Evolutionary conservation across 1,284 basidiomycete species (phyloP).

Genomic region (Agaricales sp.): DNA sequence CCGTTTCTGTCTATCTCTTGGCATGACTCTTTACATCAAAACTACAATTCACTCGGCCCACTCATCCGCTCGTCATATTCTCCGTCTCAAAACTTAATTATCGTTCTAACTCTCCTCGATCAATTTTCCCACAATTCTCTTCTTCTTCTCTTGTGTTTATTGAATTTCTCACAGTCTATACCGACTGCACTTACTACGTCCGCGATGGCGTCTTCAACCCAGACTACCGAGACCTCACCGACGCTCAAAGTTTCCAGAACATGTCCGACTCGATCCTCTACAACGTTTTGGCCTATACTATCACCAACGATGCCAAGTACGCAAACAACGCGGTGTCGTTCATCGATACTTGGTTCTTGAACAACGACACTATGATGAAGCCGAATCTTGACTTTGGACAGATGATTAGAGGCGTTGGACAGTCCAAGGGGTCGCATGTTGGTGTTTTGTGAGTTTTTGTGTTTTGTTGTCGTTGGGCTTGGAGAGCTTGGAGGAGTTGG

Average conservation of each 20-base stretch:
- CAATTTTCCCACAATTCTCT: slow-evolving; percentile 4
- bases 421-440: slow-evolving; percentile 42
- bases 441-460: slow-evolving; percentile 39
- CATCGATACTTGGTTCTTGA: slow-evolving; percentile 51
- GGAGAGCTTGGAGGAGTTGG: too few relatives aligned
- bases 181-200: slow-evolving; percentile 41
- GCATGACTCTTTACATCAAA: background rate
- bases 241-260: slow-evolving; percentile 39
- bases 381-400: slow-evolving; percentile 63
- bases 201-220: slow-evolving; percentile 60
- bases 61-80: background rate
- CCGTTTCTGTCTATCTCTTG: background rate
- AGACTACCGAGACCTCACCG: slow-evolving; percentile 45
- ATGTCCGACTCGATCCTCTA: slow-evolving; percentile 53
- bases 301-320: slow-evolving; percentile 21
- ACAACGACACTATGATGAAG: slow-evolving; percentile 48
- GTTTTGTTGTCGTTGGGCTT: background rate
- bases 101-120: background rate
- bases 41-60: background rate
- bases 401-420: slow-evolving; percentile 48
- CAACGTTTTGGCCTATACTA: slow-evolving; percentile 46
- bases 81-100: background rate
- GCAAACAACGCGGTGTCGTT: slow-evolving; percentile 25
- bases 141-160: background rate
- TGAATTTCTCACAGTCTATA: slow-evolving; percentile 38